phyloP scores from a whole-genome alignment of 2,329 filamentous ascomycete genomes.

The Epichloe scottii region DNA sequence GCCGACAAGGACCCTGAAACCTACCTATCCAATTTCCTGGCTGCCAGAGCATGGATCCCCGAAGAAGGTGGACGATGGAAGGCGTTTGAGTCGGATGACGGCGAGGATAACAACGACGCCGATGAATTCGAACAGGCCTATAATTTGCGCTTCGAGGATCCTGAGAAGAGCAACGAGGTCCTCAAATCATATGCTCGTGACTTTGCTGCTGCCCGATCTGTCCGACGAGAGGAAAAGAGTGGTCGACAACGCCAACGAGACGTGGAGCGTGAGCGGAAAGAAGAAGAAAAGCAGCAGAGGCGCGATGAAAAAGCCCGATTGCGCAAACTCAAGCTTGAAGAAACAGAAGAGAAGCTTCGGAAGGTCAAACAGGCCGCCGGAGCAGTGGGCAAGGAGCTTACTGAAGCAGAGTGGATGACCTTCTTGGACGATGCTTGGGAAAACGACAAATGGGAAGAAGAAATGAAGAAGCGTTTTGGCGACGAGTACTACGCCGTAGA shows the following conservation, averaged over 20 bases:
- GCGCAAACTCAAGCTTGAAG: slow-evolving; percentile 78
- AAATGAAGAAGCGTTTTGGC: slow-evolving; percentile 81
- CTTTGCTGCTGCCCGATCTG: slow-evolving; percentile 66
- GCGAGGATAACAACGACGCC: slow-evolving; percentile 67
- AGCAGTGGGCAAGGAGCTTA: slow-evolving; percentile 49
- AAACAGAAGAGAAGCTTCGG: slow-evolving; percentile 74
- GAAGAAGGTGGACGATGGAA: slow-evolving; percentile 54
- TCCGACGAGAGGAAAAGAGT: slow-evolving; percentile 70
- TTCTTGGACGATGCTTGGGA: slow-evolving; percentile 85
- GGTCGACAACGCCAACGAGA: slow-evolving; percentile 69
- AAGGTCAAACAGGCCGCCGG: slow-evolving; percentile 87
- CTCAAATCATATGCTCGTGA: slow-evolving; percentile 84
- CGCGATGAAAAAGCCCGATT: slow-evolving; percentile 73
- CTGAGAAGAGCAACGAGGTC: slow-evolving; percentile 74
- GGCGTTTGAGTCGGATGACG: slow-evolving; percentile 87
- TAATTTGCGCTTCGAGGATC: slow-evolving; percentile 92
- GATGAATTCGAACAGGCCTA: slow-evolving; percentile 88
- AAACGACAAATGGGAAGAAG: slow-evolving; percentile 76
- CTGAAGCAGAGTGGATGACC: slow-evolving; percentile 70
- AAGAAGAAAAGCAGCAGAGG: slow-evolving; percentile 62
- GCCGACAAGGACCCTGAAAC: slow-evolving; percentile 85
- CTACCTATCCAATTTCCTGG: slow-evolving; percentile 91
- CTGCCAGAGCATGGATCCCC: slow-evolving; percentile 79
- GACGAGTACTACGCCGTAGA: slow-evolving; percentile 81
- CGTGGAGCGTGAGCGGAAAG: slow-evolving; percentile 62